Base-by-base conservation (phyloP, 225 moss, liverwort and hornwort species). In the Marchantia polymorpha region DNA sequence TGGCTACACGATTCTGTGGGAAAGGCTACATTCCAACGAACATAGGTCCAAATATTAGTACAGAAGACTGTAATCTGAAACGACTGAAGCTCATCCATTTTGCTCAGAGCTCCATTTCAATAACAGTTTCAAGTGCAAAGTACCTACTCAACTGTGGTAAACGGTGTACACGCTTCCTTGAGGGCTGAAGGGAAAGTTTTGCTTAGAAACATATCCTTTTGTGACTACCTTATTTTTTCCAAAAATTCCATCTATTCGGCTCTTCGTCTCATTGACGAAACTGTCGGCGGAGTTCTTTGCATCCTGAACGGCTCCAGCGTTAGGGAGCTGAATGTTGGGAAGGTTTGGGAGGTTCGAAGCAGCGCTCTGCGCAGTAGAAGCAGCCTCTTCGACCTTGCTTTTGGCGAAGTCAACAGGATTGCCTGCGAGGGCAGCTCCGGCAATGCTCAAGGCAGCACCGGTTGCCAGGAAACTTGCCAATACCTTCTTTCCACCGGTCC, bases 181-280 rank as follows among this genome's bases (percentile, higher is more conserved):
- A 39, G 39, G 39, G 2, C 39, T 39, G 39, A 39, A 39, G 39
- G 39, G 39, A 39, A 39, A 39, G 39, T 39, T 2, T 2, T 39
- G 39, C 39, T 39, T 39, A 2, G 5, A 39, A 2, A 39, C 39
- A 39, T 39, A 39, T 58, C 14, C 15, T 0, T 58, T 15, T 14
- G 17, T 5, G 12, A 14, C 17, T 58, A 91, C 92, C 89, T 87
- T 86, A 72, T 77, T 56, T 81, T 86, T 86, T 79, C 83, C 91
- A 20, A 89, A 88, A 22, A 90, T 63, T 26, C 91, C 91, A 65
- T 89, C 93, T 3, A 86, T 60, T 4, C 78, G 83, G 0, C 23
- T 25, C 82, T 87, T 82, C 11, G 85, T 50, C 13, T 60, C 74
- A 85, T 11, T 71, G 52, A 25, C 20, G 4, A 74, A 25, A 1